Evolutionary conservation across 139 green algal genomes (phyloP), one percentile per base, ranked within the genome.

Genomic region (Mesostigma viride): DNA sequence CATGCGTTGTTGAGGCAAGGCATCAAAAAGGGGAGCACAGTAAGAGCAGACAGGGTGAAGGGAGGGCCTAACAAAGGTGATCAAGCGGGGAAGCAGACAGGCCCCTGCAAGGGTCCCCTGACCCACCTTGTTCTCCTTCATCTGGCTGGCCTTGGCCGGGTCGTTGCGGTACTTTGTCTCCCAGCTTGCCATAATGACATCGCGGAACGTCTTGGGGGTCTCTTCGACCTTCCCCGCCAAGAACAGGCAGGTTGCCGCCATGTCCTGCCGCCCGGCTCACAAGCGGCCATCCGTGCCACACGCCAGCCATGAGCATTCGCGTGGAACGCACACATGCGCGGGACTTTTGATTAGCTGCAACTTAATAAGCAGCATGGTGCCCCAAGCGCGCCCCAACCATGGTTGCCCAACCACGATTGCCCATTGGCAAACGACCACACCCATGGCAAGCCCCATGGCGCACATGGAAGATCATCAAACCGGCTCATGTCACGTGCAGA

Each of bases 141-240:
- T 14, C 40, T 53, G 40, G 14, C 14, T 14, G 14, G 14, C 17
- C 40, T 24, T 53, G 11, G 34, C 65, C 20, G 47, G 30, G 53
- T 77, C 71, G 35, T 71, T 75, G 60, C 63, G 65, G 64, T 75
- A 44, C 36, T 40, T 28, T 8, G 77, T 31, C 2, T 64, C 22
- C 14, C 67, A 62, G 1, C 58, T 31, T 6, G 61, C 30, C 36
- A 69, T 65, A 11, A 90, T 47, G 31, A 95, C 79, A 30, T 90
- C 82, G 0, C 48, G 62, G 11, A 93, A 70, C 14, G 65, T 65
- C 69, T 88, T 87, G 1, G 88, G 89, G 8, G 35, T 79, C 71
- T 95, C 88, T 68, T 89, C 79, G 58, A 96, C 80, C 78, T 96
- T 96, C 44, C 83, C 79, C 0, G 76, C 90, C 36, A 96, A 79